Evolutionary conservation across 495 filamentous ascomycete genomes (phyloP), one percentile per base, ranked within the genome.

Genomic region (Amniculicola lignicola): DNA sequence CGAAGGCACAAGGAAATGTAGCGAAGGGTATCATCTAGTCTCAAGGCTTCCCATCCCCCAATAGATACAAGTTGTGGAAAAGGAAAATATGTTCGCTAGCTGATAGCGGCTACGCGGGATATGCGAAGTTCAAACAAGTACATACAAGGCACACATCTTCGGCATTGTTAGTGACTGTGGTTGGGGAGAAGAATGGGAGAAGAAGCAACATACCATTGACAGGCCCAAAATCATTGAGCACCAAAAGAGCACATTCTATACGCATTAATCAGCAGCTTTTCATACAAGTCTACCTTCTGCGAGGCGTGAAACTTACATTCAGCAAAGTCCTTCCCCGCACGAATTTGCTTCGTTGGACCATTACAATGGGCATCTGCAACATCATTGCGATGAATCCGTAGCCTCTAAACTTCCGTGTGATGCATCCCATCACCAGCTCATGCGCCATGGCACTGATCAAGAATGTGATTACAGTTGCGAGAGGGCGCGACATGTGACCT

Each of bases 211-310:
- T 73, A 94, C 88, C 82, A 95, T 76, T 22, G 86, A 83, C 40
- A 97, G 73, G 5, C 93, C 93, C 54, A 93, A 70, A 55, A 96
- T 93, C 90, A 98, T 97, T 6, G 83, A 89, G 63, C 80, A 85
- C 93, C 93, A 98, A 66, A 98, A 97, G 59, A 90, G 83, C 1
- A 90, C 81, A 67, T 98, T 98, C n/a, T n/a, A n/a, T n/a, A n/a
- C n/a, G n/a, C n/a, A n/a, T n/a, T n/a, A n/a, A n/a, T n/a, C n/a
- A n/a, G n/a, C n/a, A n/a, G n/a, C n/a, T n/a, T n/a, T n/a, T n/a
- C n/a, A n/a, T n/a, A n/a, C n/a, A n/a, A n/a, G n/a, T n/a, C n/a
- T n/a, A n/a, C n/a, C n/a, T n/a, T n/a, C n/a, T n/a, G n/a, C n/a
- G n/a, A n/a, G n/a, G n/a, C n/a, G n/a, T n/a, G n/a, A n/a, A n/a